Percentiles rank a stretch among this genome's conserved stretches.
phyloP scores from a whole-genome alignment of 2,329 filamentous ascomycete species.

The Penicillium hordei region DNA sequence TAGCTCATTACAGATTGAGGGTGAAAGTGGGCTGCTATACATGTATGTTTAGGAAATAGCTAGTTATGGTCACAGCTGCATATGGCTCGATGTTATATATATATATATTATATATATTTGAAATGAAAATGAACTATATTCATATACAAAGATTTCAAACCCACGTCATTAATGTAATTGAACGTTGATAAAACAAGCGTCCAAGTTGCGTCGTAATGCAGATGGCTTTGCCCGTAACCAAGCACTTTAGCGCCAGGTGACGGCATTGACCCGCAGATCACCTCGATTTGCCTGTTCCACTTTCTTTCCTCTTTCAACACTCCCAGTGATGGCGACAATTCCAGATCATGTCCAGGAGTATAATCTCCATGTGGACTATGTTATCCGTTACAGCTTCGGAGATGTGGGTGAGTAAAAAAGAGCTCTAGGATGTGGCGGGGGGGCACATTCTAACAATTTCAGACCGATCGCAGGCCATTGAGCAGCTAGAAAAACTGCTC shows the following conservation, averaged over 20 bases:
- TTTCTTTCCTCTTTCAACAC: slow-evolving; percentile 7
- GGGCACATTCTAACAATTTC: slow-evolving; percentile 6
- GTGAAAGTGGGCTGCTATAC: neutral
- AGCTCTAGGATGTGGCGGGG: neutral
- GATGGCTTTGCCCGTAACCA: neutral
- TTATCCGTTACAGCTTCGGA: slow-evolving; percentile 75
- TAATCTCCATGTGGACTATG: slow-evolving; percentile 81
- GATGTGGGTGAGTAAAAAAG: slow-evolving; percentile 55
- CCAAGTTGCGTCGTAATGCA: neutral
- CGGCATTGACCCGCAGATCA: slow-evolving; percentile 18
- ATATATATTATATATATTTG: neutral
- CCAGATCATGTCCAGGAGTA: slow-evolving; percentile 38
- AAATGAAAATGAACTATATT: neutral
- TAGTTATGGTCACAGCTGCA: neutral
- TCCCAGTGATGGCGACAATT: slow-evolving; percentile 30
- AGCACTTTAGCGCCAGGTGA: slow-evolving; percentile 19
- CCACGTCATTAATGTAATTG: neutral
- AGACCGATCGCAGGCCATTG: slow-evolving; percentile 70
- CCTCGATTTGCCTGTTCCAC: slow-evolving; percentile 4
- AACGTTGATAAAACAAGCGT: neutral
- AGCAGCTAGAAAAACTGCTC: slow-evolving; percentile 76
- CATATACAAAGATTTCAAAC: neutral
- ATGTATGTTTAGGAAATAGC: neutral
- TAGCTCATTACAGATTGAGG: neutral
- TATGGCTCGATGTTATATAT: neutral